phyloP scores from a whole-genome alignment of 768 basidiomycete species.

The Lactarius akahatsu region DNA sequence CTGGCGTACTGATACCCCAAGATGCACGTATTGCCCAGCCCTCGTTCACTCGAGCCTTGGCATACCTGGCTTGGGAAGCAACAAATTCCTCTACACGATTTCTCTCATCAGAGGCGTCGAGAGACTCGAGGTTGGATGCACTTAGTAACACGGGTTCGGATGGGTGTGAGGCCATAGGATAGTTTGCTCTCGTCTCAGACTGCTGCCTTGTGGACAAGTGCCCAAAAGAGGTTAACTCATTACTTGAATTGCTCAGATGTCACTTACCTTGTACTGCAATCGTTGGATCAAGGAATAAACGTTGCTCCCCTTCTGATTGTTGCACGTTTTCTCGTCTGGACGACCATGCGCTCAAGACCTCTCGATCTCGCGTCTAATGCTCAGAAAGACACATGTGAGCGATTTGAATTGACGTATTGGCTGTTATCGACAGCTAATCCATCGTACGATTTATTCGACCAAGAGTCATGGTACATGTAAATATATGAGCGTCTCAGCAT shows the following conservation, averaged over 20 bases:
- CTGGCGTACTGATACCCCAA: conserved; percentile 25
- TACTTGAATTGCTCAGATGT: neutral
- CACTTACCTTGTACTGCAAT: neutral
- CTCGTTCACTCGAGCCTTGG: conserved; percentile 46
- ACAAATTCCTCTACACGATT: conserved; percentile 49
- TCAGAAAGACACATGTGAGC: conserved; percentile 52
- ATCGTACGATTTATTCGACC: neutral
- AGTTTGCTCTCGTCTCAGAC: neutral
- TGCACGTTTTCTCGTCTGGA: too few relatives aligned
- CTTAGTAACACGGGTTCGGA: neutral
- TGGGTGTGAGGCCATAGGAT: neutral
- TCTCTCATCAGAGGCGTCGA: conserved; percentile 41
- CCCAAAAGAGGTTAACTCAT: conserved; percentile 45
- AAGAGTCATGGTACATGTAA: neutral
- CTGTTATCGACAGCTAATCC: conserved; percentile 36
- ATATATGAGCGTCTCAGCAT: too few relatives aligned
- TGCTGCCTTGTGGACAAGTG: neutral
- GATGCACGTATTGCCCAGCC: conserved; percentile 33
- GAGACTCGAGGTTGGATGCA: conserved; percentile 13
- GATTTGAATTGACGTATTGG: conserved; percentile 48
- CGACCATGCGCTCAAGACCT: too few relatives aligned
- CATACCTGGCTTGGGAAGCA: conserved; percentile 47
- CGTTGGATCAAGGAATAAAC: too few relatives aligned
- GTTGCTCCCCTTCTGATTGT: too few relatives aligned
- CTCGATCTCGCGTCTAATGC: too few relatives aligned